Evolutionary conservation across 768 basidiomycete genomes (phyloP).

Genomic region (Phylloporus sp.): DNA sequence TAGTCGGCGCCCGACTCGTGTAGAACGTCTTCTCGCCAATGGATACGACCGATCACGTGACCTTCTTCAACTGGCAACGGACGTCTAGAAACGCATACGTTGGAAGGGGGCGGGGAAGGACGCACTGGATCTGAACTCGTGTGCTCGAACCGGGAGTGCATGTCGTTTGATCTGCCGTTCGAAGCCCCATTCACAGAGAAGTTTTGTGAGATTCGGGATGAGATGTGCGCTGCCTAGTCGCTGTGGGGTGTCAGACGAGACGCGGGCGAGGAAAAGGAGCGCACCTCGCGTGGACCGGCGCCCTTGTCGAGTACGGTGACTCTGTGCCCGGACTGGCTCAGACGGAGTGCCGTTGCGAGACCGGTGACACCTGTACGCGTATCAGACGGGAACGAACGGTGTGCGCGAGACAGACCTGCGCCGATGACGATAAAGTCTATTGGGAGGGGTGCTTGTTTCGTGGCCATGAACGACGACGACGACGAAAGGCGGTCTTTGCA

Average conservation of each 20-base stretch:
- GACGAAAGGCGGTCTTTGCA: neutral
- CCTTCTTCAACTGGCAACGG: conserved; percentile 30
- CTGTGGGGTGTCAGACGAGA: conserved; percentile 19
- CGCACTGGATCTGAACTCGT: conserved; percentile 25
- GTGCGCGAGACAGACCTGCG: conserved; percentile 19
- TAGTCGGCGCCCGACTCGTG: conserved; percentile 53
- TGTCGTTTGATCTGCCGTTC: conserved; percentile 39
- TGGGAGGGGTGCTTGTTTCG: conserved; percentile 20
- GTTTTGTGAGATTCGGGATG: conserved; percentile 58
- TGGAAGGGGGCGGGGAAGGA: neutral
- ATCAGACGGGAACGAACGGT: neutral
- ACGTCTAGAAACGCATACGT: too few relatives aligned
- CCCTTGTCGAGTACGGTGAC: conserved; percentile 55
- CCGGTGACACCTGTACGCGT: conserved; percentile 42
- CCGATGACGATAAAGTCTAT: conserved; percentile 33
- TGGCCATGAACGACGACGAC: conserved; percentile 12
- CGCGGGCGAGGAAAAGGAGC: neutral
- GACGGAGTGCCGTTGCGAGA: conserved; percentile 54
- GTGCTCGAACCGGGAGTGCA: conserved; percentile 25
- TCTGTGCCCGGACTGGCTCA: conserved; percentile 55
- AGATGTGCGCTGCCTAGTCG: conserved; percentile 42
- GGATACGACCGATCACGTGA: conserved; percentile 41
- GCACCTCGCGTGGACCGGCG: conserved; percentile 41
- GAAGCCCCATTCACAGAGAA: conserved; percentile 56
- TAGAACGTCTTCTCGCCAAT: conserved; percentile 48